phyloP scores from a whole-genome alignment of 805 yeast species.

The Kazachstania kunashirensis region DNA sequence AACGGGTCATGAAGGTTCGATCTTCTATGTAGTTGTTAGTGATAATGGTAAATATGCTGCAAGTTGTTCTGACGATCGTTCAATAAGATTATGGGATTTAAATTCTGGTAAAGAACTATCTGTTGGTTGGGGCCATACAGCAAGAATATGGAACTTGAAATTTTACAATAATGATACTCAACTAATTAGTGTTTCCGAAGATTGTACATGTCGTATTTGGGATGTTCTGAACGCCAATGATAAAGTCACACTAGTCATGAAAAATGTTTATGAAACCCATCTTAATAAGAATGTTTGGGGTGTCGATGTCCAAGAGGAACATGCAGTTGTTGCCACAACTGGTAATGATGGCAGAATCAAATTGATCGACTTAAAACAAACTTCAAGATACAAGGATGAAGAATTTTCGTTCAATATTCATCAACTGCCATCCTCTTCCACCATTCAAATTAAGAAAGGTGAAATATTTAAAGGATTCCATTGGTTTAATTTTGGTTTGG shows the following conservation, averaged over 20 bases:
- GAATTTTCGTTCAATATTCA: constrained; percentile 22
- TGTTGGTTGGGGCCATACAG: constrained; percentile 93
- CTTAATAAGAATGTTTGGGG: constrained; percentile 86
- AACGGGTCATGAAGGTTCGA: constrained; percentile 81
- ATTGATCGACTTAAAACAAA: constrained; percentile 42
- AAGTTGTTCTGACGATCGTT: constrained; percentile 90
- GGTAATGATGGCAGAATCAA: constrained; percentile 89
- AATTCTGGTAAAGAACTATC: constrained; percentile 49
- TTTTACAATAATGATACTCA: constrained; percentile 38
- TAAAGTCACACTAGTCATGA: constrained; percentile 15
- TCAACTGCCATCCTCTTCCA: constrained; percentile 27
- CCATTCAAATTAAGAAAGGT: constrained; percentile 29
- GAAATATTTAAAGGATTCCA: constrained; percentile 57
- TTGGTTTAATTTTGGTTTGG: constrained; percentile 37
- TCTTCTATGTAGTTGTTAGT: constrained; percentile 68
- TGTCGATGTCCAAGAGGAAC: constrained; percentile 41
- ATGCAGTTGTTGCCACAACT: constrained; percentile 60
- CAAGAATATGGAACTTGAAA: constrained; percentile 80
- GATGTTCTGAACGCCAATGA: constrained; percentile 24
- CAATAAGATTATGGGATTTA: constrained; percentile 68
- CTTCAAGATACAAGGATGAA: constrained; percentile 26
- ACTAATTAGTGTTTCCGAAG: constrained; percentile 72
- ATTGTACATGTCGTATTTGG: constrained; percentile 81
- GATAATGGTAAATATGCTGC: constrained; percentile 44
- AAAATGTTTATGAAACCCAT: constrained; percentile 53